Evolutionary conservation across 1,139 yeast genomes (phyloP).

Genomic region (Candida glucosophila): DNA sequence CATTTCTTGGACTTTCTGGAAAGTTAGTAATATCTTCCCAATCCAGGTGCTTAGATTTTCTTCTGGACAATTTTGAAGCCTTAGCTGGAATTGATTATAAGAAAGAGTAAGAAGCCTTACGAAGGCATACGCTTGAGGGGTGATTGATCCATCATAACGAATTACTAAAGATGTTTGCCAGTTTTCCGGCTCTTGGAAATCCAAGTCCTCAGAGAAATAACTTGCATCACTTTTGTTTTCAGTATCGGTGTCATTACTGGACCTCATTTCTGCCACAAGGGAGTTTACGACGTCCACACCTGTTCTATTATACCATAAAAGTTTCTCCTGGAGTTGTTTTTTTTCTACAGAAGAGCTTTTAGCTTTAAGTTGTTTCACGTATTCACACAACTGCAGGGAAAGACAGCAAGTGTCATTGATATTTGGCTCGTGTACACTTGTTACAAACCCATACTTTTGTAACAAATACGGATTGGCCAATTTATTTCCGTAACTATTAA

Average conservation of each 20-base stretch:
- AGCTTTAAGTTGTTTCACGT: constrained; percentile 23
- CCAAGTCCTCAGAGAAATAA: constrained; percentile 7
- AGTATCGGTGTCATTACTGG: constrained; percentile 8
- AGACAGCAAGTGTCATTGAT: constrained; percentile 50
- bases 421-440: constrained; percentile 30
- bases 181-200: constrained; percentile 12
- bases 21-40: too few relatives aligned
- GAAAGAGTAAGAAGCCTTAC: constrained; percentile 18
- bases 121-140: constrained; percentile 19
- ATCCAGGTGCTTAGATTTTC: too few relatives aligned
- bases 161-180: constrained; percentile 23
- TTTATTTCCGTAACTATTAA: constrained; percentile 69
- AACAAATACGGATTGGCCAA: constrained; percentile 56
- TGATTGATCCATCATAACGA: constrained; percentile 14
- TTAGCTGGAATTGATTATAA: constrained; percentile 15
- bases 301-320: constrained; percentile 55
- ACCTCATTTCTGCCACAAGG: constrained; percentile 10
- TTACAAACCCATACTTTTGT: constrained; percentile 70
- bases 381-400: constrained; percentile 41
- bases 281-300: constrained; percentile 43
- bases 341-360: constrained; percentile 14
- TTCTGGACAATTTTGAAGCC: too few relatives aligned
- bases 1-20: too few relatives aligned
- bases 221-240: constrained; percentile 10
- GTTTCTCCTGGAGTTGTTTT: constrained; percentile 31